Conservation (phyloP, 306 rosid species). For the Cucumis sativus region DNA sequence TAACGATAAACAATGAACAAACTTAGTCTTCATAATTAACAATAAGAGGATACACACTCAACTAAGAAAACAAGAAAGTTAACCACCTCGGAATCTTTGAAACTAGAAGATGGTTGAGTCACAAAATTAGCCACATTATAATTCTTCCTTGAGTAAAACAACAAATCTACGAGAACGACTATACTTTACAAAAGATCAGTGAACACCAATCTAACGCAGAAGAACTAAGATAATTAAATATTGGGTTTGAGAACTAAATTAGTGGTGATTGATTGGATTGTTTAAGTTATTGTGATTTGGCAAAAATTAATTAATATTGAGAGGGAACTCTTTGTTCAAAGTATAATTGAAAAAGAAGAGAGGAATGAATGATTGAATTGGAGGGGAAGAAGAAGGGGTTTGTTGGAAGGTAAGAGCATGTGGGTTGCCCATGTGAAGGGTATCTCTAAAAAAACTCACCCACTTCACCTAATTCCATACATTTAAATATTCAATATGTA, state of each 20-base stretch:
- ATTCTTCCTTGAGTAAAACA: no score
- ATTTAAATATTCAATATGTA: conserved; percentile 14
- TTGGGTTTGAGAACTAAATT: not conserved
- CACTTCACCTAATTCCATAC: conserved; percentile 11
- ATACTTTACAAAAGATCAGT: no score
- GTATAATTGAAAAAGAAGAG: not conserved
- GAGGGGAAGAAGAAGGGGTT: conserved; percentile 17
- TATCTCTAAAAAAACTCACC: conserved; percentile 28
- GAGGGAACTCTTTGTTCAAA: not conserved
- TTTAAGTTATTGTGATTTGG: not conserved
- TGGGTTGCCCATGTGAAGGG: conserved; percentile 73
- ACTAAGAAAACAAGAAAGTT: no score
- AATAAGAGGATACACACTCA: no score
- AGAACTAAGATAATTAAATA: no score
- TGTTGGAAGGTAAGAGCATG: conserved; percentile 37
- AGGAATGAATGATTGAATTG: not conserved
- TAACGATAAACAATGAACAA: no score
- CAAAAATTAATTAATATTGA: not conserved
- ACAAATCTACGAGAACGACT: no score
- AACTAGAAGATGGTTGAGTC: no score
- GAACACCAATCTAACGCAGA: no score
- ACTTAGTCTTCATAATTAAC: no score
- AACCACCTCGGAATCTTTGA: no score
- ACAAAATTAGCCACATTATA: no score
- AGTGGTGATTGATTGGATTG: not conserved